Percentiles rank a stretch among this genome's conserved stretches.
phyloP scores from a whole-genome alignment of 495 filamentous ascomycete species.

The Opeltia flavorubescens region DNA sequence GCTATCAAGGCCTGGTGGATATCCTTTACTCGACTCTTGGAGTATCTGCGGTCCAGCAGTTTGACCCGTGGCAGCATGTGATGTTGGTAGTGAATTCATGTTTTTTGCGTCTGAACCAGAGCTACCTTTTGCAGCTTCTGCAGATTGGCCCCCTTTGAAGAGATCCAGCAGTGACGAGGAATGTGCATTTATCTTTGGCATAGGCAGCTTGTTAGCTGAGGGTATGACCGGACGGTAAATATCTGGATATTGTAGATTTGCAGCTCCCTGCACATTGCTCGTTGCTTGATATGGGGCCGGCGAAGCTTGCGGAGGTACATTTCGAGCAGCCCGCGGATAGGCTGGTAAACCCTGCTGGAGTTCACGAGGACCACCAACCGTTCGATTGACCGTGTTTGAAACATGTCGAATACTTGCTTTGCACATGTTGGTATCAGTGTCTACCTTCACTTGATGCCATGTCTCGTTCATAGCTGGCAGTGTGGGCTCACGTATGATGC shows the following conservation, averaged over 20 bases:
- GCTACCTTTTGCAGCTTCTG: background rate
- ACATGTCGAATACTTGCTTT: background rate
- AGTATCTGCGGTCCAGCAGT: background rate
- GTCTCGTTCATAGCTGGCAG: background rate
- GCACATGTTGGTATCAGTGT: background rate
- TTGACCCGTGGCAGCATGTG: background rate
- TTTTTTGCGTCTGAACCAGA: background rate
- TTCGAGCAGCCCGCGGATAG: background rate
- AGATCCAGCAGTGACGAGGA: slow-evolving; percentile 48
- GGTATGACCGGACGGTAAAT: slow-evolving; percentile 34
- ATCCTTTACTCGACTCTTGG: background rate
- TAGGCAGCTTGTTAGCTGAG: slow-evolving; percentile 40
- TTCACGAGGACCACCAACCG: background rate
- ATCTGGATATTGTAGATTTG: slow-evolving; percentile 25
- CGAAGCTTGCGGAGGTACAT: slow-evolving; percentile 17
- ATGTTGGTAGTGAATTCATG: background rate
- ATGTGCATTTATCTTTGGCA: slow-evolving; percentile 50
- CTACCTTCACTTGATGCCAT: slow-evolving; percentile 1
- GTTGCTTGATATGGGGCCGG: slow-evolving; percentile 38
- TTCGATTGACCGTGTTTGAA: background rate
- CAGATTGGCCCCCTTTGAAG: slow-evolving; percentile 34
- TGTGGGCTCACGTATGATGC: background rate
- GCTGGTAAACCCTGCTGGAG: background rate
- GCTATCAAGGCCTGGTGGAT: background rate
- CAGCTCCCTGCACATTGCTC: slow-evolving; percentile 35